Percentiles rank a stretch among this genome's conserved stretches.
These are phyloP conservation scores for Colletotrichum tanaceti DNA, from an alignment of 2,329 filamentous ascomycete species.

Conservation along the genomic window DNA sequence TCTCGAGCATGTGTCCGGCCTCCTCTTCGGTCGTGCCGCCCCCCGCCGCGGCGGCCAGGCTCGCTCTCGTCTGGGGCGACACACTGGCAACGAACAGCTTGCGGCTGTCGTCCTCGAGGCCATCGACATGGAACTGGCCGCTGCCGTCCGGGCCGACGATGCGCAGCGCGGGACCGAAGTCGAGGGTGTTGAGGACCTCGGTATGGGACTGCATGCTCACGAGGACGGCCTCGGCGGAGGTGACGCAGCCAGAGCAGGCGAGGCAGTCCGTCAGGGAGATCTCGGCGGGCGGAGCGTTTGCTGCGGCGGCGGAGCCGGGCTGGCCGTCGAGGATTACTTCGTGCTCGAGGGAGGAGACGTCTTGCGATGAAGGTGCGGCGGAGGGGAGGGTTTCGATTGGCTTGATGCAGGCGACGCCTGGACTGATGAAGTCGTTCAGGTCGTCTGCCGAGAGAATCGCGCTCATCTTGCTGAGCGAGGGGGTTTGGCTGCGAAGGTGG, in stretches of 20 bases:
- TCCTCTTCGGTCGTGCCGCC: constrained; percentile 76
- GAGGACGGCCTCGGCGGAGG: constrained; percentile 95
- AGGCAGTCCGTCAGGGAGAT: constrained; percentile 98
- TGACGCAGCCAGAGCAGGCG: constrained; percentile 97
- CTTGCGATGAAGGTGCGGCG: constrained; percentile 56
- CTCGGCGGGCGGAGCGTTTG: constrained; percentile 77
- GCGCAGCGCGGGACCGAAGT: constrained; percentile 68
- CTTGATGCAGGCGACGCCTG: constrained; percentile 97
- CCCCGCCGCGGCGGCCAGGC: constrained; percentile 84
- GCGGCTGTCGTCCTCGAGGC: constrained; percentile 68
- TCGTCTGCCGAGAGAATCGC: constrained; percentile 97
- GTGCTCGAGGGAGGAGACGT: constrained; percentile 63
- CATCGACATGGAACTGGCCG: constrained; percentile 57
- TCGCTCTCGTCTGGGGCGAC: constrained; percentile 90
- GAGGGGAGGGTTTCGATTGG: constrained; percentile 90
- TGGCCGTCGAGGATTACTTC: constrained; percentile 96
- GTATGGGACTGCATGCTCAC: constrained; percentile 93
- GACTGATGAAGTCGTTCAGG: constrained; percentile 98
- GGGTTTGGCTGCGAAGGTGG: neutral
- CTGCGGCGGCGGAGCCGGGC: constrained; percentile 61
- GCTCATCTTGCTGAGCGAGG: constrained; percentile 75
- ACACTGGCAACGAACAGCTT: constrained; percentile 92
- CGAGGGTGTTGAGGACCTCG: constrained; percentile 87
- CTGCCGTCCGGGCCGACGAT: constrained; percentile 49
- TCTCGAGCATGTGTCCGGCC: constrained; percentile 84